A percentile compares a stretch with the other conserved stretches of the same genome.
Conservation (phyloP, 352 stramenopile genomes). For the Thalassiosira livingstoniorum region DNA sequence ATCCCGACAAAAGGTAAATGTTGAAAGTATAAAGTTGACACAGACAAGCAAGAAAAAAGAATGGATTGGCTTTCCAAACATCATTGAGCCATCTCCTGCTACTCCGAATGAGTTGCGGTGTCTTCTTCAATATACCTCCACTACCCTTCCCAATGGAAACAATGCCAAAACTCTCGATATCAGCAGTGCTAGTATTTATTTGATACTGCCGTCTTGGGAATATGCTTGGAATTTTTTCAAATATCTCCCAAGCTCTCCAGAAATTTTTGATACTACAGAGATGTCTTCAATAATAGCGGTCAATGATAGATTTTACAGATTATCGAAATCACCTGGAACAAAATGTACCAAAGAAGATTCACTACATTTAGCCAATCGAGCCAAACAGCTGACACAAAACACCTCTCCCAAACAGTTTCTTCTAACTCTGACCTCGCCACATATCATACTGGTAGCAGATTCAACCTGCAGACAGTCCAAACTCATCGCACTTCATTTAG, state of each 20-base stretch:
- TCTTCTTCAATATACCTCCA: constrained; percentile 76
- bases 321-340: constrained; percentile 38
- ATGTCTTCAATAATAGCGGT: constrained; percentile 71
- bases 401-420: constrained; percentile 63
- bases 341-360: constrained; percentile 1
- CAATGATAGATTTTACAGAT: constrained; percentile 69
- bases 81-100: constrained; percentile 49
- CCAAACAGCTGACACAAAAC: neutral
- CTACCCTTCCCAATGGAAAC: constrained; percentile 60
- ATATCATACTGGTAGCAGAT: constrained; percentile 67
- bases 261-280: constrained; percentile 61
- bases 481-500: constrained; percentile 39
- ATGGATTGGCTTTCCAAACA: constrained; percentile 47
- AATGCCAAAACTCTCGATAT: constrained; percentile 76
- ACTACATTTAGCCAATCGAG: neutral
- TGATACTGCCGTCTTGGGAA: constrained; percentile 69
- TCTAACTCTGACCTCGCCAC: constrained; percentile 65
- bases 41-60: constrained; percentile 46
- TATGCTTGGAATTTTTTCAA: constrained; percentile 71
- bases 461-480: constrained; percentile 22
- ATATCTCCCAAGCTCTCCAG: constrained; percentile 52
- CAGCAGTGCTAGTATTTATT: constrained; percentile 70
- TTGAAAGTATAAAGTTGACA: constrained; percentile 56
- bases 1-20: constrained; percentile 58
- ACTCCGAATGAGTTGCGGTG: constrained; percentile 21